Evolutionary conservation across 306 rosid species (phyloP).

Genomic region (Trifolium fragiferum): DNA sequence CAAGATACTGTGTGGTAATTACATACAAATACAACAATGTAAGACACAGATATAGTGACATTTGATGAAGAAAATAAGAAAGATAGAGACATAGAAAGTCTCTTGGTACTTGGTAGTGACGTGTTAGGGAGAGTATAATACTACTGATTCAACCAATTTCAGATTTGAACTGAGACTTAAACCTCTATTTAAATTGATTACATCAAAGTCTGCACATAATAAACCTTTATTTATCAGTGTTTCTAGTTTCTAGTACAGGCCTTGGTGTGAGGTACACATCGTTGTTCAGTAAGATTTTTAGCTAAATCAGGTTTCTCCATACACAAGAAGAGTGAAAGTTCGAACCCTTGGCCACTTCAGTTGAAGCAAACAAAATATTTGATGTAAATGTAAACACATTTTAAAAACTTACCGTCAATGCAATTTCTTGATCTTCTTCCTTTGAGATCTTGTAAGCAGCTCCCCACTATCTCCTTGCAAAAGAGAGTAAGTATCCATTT

Average conservation of each 20-base stretch:
- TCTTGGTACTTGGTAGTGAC: not conserved
- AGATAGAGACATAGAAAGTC: not conserved
- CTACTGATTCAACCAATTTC: not conserved
- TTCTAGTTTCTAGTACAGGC: too few relatives aligned
- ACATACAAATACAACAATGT: slow-evolving; percentile 31
- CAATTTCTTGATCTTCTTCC: slow-evolving; percentile 82
- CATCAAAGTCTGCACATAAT: too few relatives aligned
- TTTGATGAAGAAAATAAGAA: not conserved
- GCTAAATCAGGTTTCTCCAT: not conserved
- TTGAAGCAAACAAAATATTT: not conserved
- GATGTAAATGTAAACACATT: not conserved
- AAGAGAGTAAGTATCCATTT: slow-evolving; percentile 33
- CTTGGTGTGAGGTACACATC: not conserved
- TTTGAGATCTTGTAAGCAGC: slow-evolving; percentile 80
- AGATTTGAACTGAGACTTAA: not conserved
- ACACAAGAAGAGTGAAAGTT: not conserved
- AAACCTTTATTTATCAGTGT: too few relatives aligned
- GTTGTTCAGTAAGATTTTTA: not conserved
- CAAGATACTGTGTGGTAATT: slow-evolving; percentile 67
- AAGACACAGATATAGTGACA: slow-evolving; percentile 5
- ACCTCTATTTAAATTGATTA: too few relatives aligned
- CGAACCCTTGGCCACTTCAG: not conserved
- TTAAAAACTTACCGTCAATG: slow-evolving; percentile 59
- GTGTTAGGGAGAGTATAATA: not conserved
- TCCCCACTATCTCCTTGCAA: slow-evolving; percentile 79